A percentile compares a stretch with the other conserved stretches of the same genome.
These are phyloP conservation scores for Schizophyllum amplum DNA, from an alignment of 1,284 basidiomycete species.

Conservation along the genomic window DNA sequence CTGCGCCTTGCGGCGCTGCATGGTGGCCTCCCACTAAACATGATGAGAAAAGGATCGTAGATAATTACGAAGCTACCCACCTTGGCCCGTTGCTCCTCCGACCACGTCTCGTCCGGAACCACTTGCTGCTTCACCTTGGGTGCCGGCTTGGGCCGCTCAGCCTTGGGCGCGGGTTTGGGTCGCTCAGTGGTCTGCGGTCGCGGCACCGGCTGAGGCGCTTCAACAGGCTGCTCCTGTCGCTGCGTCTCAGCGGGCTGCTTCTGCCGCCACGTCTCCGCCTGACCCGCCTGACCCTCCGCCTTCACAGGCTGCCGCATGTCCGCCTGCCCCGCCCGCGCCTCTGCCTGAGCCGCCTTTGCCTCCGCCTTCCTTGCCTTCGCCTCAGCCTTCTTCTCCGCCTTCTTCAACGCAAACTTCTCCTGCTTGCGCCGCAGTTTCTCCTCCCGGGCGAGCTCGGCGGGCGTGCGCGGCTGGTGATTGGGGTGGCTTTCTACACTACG, in stretches of 20 bases:
- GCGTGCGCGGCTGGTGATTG: too few species aligned
- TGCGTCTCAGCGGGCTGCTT: not conserved
- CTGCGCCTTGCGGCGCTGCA: conserved; percentile 24
- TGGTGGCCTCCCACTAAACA: conserved; percentile 15
- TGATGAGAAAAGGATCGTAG: not conserved
- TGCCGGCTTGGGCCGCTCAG: conserved; percentile 2
- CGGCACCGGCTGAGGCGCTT: too few species aligned
- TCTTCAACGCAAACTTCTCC: not conserved
- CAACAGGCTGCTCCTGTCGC: conserved; percentile 1
- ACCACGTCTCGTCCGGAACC: conserved; percentile 3
- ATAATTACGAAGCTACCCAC: not conserved
- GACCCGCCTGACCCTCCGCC: conserved; percentile 1
- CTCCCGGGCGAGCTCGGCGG: not conserved
- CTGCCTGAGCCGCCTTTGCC: too few species aligned
- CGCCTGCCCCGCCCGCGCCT: conserved; percentile 1
- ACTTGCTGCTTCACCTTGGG: not conserved
- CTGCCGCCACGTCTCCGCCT: not conserved
- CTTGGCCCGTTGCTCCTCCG: conserved; percentile 5
- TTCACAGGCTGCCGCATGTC: conserved; percentile 2
- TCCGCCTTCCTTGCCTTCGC: not conserved
- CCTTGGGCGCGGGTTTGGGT: too few species aligned
- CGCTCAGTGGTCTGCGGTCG: too few species aligned
- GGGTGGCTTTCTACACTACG: too few species aligned
- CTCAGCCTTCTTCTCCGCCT: not conserved
- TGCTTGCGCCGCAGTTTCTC: not conserved